Base-by-base conservation (phyloP, 192 early-diverging fungal species). In the Gigaspora rosea region DNA sequence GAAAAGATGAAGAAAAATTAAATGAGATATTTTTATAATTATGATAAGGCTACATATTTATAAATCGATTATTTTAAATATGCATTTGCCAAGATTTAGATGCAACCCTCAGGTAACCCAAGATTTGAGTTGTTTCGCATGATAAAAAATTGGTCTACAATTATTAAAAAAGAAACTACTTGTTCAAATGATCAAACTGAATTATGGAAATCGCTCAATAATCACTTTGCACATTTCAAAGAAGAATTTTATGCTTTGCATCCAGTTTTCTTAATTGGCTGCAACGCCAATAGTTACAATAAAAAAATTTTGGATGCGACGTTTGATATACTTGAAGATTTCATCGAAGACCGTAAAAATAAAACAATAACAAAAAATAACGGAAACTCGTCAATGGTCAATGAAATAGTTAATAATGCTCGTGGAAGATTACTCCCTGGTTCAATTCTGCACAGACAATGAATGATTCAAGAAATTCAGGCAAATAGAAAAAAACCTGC, bases 1-100 rank as follows among this genome's bases (percentile, higher is more conserved):
- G 57, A 58, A 73, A 73, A 58, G 71, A 73, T 36, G 71, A 73
- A 73, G 71, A 73, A 16, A 35, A 73, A 46, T 36, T 73, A 9
- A 33, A n/a, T 58, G 32, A 59, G 1, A 56, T 58, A 47, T 15
- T 32, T 48, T 47, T 64, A 64, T 9, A 10, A 16, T 3, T 70
- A 18, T 11, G 50, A 6, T 27, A 13, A 27, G 35, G 27, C 27
- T 27, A 27, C 50, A 8, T 10, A 50, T 49, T 71, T 54, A 41
- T 20, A 11, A 50, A 50, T 22, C 41, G 7, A 41, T 41, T 41
- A 2, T 41, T 2, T 41, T 41, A 41, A 6, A 0, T 41, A 41
- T 41, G 41, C 7, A 3, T 41, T 63, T 33, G 11, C 33, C 1
- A 63, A 32, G 32, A 63, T 15, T 33, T 63, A 33, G 61, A 15